A percentile compares a stretch with the other conserved stretches of the same genome.
phyloP scores from a whole-genome alignment of 106 monocot species.

The Dioscorea dumetorum region DNA sequence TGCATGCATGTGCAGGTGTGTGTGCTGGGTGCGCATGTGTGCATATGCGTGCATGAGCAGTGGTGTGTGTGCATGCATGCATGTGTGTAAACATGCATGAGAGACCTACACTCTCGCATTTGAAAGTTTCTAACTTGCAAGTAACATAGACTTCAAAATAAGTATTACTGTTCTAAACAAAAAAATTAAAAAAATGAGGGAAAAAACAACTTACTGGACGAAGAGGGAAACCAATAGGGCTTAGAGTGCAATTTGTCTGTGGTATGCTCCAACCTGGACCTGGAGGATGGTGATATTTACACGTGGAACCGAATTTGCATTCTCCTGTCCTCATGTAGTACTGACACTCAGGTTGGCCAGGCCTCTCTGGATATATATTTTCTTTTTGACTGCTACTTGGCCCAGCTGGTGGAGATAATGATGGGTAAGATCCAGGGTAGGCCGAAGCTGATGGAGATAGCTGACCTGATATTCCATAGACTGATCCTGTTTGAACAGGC shows the following conservation, averaged over 20 bases:
- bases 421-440: constrained; percentile 33
- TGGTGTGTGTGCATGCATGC: too few relatives aligned
- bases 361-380: constrained; percentile 61
- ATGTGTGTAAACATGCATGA: too few relatives aligned
- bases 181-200: neutral
- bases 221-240: constrained; percentile 83
- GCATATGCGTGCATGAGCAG: too few relatives aligned
- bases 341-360: constrained; percentile 81
- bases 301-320: constrained; percentile 85
- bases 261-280: constrained; percentile 57
- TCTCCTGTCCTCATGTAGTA: constrained; percentile 86
- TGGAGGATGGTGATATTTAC: constrained; percentile 86
- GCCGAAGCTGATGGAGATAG: constrained; percentile 57
- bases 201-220: constrained; percentile 57
- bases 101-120: too few relatives aligned
- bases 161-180: neutral
- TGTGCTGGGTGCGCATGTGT: too few relatives aligned
- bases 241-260: constrained; percentile 61
- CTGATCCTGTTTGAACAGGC: constrained; percentile 35
- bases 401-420: constrained; percentile 30
- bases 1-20: too few relatives aligned
- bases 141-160: neutral
- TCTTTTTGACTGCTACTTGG: constrained; percentile 49
- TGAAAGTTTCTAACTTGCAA: neutral
- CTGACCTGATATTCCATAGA: constrained; percentile 51